Base-by-base conservation (phyloP, 2,329 filamentous ascomycete genomes). In the Cadophora sp. region DNA sequence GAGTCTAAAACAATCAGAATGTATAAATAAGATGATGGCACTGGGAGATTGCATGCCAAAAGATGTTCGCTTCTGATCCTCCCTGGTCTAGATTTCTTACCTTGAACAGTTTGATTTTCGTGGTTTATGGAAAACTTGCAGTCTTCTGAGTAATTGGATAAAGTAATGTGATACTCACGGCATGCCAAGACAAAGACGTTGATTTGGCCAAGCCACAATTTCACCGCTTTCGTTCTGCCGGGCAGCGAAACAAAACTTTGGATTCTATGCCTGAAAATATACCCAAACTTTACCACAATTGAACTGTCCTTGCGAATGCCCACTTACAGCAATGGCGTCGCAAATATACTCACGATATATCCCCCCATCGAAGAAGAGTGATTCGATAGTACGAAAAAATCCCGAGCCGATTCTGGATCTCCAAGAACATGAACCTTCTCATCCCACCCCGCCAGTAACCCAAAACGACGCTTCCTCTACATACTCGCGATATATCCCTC, bases 331-430 rank as follows among this genome's bases (percentile, higher is more conserved):
- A 63, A 74, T 75, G 73, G 56, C 71, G 36, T 73, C 71, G 3
- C 72, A 75, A 24, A 71, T 76, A 6, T 76, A 76, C 65, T 70
- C 76, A 33, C 66, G 76, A 67, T 76, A 76, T 68, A 64, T 76
- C 14, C 76, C 76, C 7, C 68, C 73, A 14, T 59, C 66, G 18
- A 77, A 73, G 66, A 74, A 72, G 41, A 70, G 69, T 64, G 43
- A 50, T 53, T 24, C 50, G 13, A 22, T 27, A 5, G 41, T 27
- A 39, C 58, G 41, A 18, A 66, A 47, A 14, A 36, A 18, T 20
- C 20, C 27, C 24, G 58, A 30, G n/a, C 51, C 24, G 47, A 39
- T 51, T n/a, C 41, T 36, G 3, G 63, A 27, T 8, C 55, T 36
- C 55, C 58, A 56, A 36, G 65, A 59, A 18, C 30, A 41, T 43